phyloP scores from a whole-genome alignment of 2,329 filamentous ascomycete species.

The Talaromyces sp. region DNA sequence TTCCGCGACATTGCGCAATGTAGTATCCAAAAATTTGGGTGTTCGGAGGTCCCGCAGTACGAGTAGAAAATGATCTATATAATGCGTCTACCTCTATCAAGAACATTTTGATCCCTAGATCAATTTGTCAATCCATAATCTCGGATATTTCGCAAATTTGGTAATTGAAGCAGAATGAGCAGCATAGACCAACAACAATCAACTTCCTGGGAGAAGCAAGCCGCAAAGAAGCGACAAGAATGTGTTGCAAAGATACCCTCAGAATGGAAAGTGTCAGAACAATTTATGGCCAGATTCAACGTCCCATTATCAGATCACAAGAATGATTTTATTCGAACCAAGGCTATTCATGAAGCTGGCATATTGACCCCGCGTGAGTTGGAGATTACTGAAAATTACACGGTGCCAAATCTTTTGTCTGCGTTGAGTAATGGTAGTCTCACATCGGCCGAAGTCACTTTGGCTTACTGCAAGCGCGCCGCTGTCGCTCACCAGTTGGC shows the following conservation, averaged over 20 bases:
- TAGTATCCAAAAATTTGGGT: too few species aligned
- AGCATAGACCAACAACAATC: background rate
- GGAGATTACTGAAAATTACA: slow-evolving; percentile 51
- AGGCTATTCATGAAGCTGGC: slow-evolving; percentile 33
- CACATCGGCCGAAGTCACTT: slow-evolving; percentile 46
- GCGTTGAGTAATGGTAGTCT: slow-evolving; percentile 30
- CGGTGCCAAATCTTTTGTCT: slow-evolving; percentile 34
- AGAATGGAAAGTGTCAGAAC: slow-evolving; percentile 18
- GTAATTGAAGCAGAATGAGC: background rate
- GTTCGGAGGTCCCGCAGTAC: too few species aligned
- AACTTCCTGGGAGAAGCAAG: slow-evolving; percentile 15
- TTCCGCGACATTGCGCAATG: background rate
- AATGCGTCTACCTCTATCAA: background rate
- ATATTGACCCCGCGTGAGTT: slow-evolving; percentile 53
- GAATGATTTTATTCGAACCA: slow-evolving; percentile 17
- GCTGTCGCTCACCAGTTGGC: slow-evolving; percentile 40
- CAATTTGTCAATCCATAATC: too few species aligned
- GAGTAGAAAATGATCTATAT: too few species aligned
- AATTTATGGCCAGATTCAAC: slow-evolving; percentile 11
- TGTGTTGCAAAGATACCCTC: slow-evolving; percentile 18
- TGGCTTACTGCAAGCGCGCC: slow-evolving; percentile 49
- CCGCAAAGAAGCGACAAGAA: slow-evolving; percentile 15
- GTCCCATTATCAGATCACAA: slow-evolving; percentile 16
- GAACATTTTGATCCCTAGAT: too few species aligned
- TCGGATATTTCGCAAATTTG: too few species aligned